Evolutionary conservation across 177 flowering plant genomes (phyloP).

Genomic region (Vitis hybrid): DNA sequence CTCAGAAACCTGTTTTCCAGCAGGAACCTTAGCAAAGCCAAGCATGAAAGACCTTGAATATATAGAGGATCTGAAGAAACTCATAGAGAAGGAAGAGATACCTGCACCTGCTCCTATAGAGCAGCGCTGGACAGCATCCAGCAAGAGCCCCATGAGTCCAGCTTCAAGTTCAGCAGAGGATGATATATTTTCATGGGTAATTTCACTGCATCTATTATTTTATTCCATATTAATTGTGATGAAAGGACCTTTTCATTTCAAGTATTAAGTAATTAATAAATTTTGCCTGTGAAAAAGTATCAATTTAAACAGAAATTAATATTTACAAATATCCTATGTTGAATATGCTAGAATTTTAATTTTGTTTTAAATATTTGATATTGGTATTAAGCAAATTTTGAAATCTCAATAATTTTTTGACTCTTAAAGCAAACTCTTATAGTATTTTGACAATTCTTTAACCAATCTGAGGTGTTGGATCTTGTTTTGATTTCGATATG

Average conservation of each 20-base stretch:
- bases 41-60: constrained; percentile 91
- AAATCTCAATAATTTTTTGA: neutral
- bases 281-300: too few relatives aligned
- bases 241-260: neutral
- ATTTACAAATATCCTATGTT: too few relatives aligned
- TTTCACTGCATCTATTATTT: constrained; percentile 5
- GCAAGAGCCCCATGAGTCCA: constrained; percentile 92
- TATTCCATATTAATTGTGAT: neutral
- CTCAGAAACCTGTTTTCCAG: constrained; percentile 96
- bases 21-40: constrained; percentile 78
- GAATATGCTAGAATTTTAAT: too few relatives aligned
- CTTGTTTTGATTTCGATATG: neutral
- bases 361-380: neutral
- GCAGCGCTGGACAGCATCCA: constrained; percentile 91
- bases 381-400: neutral
- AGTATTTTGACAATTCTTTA: neutral
- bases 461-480: neutral
- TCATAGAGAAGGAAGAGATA: constrained; percentile 71
- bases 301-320: too few relatives aligned
- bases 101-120: constrained; percentile 99
- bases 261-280: neutral
- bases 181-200: constrained; percentile 97
- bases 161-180: constrained; percentile 76
- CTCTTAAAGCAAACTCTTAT: neutral
- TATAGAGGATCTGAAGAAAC: constrained; percentile 77